Percentiles rank a stretch among this genome's conserved stretches.
These are phyloP conservation scores for Marasmius tenuissimus DNA, from an alignment of 1,284 basidiomycete genomes.

Conservation along the genomic window DNA sequence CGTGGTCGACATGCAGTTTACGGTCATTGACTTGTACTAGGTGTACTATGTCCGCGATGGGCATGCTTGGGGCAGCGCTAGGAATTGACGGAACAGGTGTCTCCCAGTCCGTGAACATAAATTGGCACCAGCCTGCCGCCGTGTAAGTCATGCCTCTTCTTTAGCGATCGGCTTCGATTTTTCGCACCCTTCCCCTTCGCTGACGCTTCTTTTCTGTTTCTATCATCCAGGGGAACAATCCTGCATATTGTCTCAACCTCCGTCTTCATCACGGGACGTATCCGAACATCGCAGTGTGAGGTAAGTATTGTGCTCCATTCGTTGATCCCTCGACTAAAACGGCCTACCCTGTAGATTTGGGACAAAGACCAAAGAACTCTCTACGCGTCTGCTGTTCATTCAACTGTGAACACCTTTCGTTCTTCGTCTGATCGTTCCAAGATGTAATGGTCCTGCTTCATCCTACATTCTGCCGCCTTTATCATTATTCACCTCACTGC, in stretches of 20 bases:
- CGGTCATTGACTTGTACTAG: conserved; percentile 25
- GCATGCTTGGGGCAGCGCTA: conserved; percentile 36
- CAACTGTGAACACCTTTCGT: conserved; percentile 20
- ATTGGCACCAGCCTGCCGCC: conserved; percentile 45
- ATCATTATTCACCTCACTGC: neutral
- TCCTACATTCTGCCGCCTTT: conserved; percentile 35
- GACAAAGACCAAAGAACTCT: conserved; percentile 25
- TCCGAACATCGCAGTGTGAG: conserved; percentile 47
- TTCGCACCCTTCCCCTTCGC: neutral
- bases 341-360: conserved; percentile 3
- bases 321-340: neutral
- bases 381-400: conserved; percentile 46
- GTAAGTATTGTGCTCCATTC: conserved; percentile 25
- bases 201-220: neutral
- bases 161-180: neutral
- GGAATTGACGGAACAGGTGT: conserved; percentile 44
- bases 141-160: conserved; percentile 27
- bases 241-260: conserved; percentile 43
- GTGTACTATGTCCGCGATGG: conserved; percentile 45
- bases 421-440: neutral
- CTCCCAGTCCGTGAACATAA: conserved; percentile 49
- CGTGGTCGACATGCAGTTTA: conserved; percentile 16
- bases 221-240: conserved; percentile 38
- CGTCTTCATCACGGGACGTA: conserved; percentile 38
- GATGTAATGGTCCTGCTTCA: conserved; percentile 31